Conservation (phyloP, 331 rosid species). For the Pyrus hybrid region DNA sequence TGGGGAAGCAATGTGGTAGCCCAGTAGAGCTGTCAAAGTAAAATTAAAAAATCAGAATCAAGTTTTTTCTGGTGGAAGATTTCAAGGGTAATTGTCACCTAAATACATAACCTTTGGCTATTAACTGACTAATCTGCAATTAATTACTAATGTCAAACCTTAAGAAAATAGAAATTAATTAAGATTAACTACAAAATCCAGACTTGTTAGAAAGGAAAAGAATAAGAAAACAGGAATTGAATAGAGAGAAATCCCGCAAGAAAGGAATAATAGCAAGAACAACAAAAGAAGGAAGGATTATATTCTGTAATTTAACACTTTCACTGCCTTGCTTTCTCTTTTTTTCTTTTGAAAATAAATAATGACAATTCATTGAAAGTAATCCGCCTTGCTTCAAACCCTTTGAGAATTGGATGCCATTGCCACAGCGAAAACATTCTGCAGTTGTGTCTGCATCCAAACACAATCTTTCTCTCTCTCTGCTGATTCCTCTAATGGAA, state of each 20-base stretch:
- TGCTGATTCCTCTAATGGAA: no score
- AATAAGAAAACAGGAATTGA: background rate
- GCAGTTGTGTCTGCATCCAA: no score
- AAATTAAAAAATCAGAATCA: background rate
- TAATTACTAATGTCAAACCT: background rate
- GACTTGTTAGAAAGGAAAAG: background rate
- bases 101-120: background rate
- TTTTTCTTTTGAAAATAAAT: no score
- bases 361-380: no score
- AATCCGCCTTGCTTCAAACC: no score
- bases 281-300: no score
- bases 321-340: no score
- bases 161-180: background rate
- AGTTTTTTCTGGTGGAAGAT: background rate
- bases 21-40: background rate
- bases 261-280: no score
- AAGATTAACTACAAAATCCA: background rate
- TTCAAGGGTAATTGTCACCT: background rate
- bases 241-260: background rate
- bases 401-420: no score
- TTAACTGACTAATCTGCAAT: background rate
- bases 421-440: no score
- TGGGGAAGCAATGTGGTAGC: background rate
- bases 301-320: no score
- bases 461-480: no score